Evolutionary conservation across 371 early-diverging fungal genomes (phyloP), one percentile per base, ranked within the genome.

Genomic region (Parasitella parasitica): DNA sequence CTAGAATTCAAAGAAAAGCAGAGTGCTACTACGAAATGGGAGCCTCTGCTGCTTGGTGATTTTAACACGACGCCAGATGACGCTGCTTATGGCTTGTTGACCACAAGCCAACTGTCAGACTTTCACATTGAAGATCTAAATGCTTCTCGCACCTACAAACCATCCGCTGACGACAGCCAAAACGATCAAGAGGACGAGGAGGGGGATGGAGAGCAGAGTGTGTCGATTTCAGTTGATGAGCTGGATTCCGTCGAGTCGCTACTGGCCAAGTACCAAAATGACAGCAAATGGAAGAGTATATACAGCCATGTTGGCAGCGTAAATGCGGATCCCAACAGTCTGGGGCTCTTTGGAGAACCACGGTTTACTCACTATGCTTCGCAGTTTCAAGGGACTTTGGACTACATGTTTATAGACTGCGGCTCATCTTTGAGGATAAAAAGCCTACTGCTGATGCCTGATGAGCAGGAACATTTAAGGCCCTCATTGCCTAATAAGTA

Each of bases 51-150:
- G 3, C 54, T 68, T 32, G 81, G 77, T 49, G 86, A 86, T 54
- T 83, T 83, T 50, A 86, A 86, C 32, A 82, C 84, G 1, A 71
- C 77, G 0, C 86, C 85, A 7, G 69, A 70, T 11, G 86, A 84
- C 59, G 77, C 86, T 20, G 75, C 72, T 1, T 71, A 78, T 60
- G 56, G 64, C 7, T 46, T 64, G 5, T 32, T 81, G 15, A 70
- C 66, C 3, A 51, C 46, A 7, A 37, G 41, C 13, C 12, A 50
- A 6, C 37, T 81, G 9, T 54, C 64, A 6, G 30, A 62, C 0
- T 16, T 41, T 0, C 72, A 78, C 9, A 18, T 57, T 12, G 27
- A 64, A 9, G 64, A 63, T 30, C 37, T 81, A 2, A 68, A 71
- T 20, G 63, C 26, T 27, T 76, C 78, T 9, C 65, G 74, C 0